phyloP scores from a whole-genome alignment of 2,329 filamentous ascomycete genomes.

The Berkeleyomyces basicola region DNA sequence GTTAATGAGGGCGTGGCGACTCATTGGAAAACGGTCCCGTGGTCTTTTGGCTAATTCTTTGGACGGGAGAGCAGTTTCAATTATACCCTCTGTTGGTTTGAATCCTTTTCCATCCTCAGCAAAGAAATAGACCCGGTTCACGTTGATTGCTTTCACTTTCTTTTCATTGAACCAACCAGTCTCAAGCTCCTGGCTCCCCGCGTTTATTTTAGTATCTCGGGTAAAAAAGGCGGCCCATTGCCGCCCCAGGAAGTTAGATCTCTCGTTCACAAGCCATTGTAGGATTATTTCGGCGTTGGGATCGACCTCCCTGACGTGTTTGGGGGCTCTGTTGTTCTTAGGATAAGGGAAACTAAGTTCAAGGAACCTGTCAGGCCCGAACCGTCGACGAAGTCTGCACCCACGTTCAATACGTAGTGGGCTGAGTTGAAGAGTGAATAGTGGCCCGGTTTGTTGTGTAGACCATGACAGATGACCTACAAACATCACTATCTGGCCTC shows the following conservation, averaged over 20 bases:
- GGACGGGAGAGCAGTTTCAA: slow-evolving; percentile 15
- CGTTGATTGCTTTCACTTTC: slow-evolving; percentile 20
- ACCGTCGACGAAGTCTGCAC: slow-evolving; percentile 36
- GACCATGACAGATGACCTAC: slow-evolving; percentile 27
- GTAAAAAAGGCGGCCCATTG: slow-evolving; percentile 32
- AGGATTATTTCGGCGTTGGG: slow-evolving; percentile 18
- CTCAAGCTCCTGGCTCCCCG: slow-evolving; percentile 19
- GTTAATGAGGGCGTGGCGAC: slow-evolving; percentile 27
- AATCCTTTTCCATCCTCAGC: slow-evolving; percentile 34
- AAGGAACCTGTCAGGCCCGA: slow-evolving; percentile 41
- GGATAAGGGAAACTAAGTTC: slow-evolving; percentile 36
- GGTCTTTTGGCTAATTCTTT: slow-evolving; percentile 17
- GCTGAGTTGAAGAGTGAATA: slow-evolving; percentile 31
- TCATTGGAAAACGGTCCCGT: slow-evolving; percentile 21
- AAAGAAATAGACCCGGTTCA: slow-evolving; percentile 36
- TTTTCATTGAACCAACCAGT: slow-evolving; percentile 15
- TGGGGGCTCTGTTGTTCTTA: slow-evolving; percentile 18
- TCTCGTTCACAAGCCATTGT: slow-evolving; percentile 24
- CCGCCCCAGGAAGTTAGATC: slow-evolving; percentile 30
- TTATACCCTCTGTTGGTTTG: slow-evolving; percentile 1
- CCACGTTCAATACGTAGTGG: slow-evolving; percentile 32
- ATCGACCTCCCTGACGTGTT: slow-evolving; percentile 18
- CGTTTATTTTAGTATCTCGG: slow-evolving; percentile 24
- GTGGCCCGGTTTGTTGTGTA: slow-evolving; percentile 21
- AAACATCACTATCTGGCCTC: slow-evolving; percentile 26